Conservation (phyloP, 768 basidiomycete genomes). For the Amanita fuliginea region DNA sequence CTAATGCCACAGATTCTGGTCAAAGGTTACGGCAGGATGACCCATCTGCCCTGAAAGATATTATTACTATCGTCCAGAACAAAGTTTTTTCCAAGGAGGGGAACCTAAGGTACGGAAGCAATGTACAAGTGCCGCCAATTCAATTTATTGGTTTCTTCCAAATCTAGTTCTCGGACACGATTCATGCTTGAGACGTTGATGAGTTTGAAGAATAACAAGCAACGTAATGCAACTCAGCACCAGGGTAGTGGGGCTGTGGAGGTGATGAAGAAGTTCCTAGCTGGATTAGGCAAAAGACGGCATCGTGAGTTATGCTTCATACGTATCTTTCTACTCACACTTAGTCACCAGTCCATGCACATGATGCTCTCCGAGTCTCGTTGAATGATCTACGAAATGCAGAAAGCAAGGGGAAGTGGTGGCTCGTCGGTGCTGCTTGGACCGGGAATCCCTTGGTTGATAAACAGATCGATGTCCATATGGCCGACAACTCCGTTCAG, state of each 20-base stretch:
- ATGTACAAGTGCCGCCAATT: not conserved
- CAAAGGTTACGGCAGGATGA: conserved; percentile 87
- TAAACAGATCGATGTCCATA: conserved; percentile 30
- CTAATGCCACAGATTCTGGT: conserved; percentile 61
- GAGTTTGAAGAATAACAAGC: conserved; percentile 88
- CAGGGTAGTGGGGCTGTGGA: conserved; percentile 70
- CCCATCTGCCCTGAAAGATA: conserved; percentile 85
- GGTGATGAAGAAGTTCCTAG: conserved; percentile 82
- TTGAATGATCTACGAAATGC: conserved; percentile 78
- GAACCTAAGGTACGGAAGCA: conserved; percentile 35
- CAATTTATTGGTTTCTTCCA: not conserved
- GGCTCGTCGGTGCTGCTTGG: conserved; percentile 97
- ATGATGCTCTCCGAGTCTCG: conserved; percentile 81
- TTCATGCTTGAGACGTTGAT: conserved; percentile 95
- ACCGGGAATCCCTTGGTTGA: conserved; percentile 84
- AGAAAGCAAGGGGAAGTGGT: conserved; percentile 92
- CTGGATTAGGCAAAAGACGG: conserved; percentile 63
- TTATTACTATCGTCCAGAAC: conserved; percentile 70
- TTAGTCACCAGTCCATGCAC: conserved; percentile 47
- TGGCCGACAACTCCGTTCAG: conserved; percentile 13
- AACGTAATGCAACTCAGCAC: conserved; percentile 49
- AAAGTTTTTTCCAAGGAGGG: conserved; percentile 46
- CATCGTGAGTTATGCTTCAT: conserved; percentile 37
- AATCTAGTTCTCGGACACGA: conserved; percentile 68
- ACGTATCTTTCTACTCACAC: not conserved